Evolutionary conservation across 108 stramenopile species (phyloP).

Genomic region (Cylindrotheca fusiformis): DNA sequence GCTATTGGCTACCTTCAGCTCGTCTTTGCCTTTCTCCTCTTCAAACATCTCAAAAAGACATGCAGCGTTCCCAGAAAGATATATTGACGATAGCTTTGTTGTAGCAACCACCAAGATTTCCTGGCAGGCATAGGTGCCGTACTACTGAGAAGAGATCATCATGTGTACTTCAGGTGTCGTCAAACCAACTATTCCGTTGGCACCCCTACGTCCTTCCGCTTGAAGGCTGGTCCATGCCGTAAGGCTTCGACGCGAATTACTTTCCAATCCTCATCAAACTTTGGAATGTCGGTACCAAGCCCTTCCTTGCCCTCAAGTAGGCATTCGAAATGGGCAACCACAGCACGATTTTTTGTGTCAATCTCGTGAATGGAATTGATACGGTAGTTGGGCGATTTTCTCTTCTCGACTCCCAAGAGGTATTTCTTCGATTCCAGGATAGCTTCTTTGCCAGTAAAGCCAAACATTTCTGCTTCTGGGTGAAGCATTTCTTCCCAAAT

Average conservation of each 20-base stretch:
- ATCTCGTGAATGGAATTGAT: neutral
- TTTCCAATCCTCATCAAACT: neutral
- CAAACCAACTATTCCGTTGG: too few relatives aligned
- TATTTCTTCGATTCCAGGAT: neutral
- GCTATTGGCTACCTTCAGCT: too few relatives aligned
- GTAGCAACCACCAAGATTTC: too few relatives aligned
- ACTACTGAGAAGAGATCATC: too few relatives aligned
- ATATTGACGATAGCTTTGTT: too few relatives aligned
- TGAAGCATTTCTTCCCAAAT: neutral
- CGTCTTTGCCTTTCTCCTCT: too few relatives aligned
- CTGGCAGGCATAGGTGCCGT: too few relatives aligned
- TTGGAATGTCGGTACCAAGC: neutral
- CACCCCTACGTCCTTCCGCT: neutral
- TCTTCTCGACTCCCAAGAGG: neutral
- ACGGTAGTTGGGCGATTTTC: neutral
- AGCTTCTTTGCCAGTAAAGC: neutral
- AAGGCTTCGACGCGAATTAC: neutral
- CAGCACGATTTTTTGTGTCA: neutral
- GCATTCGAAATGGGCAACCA: neutral
- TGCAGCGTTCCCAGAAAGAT: too few relatives aligned
- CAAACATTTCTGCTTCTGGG: neutral
- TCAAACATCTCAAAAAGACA: too few relatives aligned
- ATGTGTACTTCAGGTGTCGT: too few relatives aligned
- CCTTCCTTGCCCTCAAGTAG: neutral
- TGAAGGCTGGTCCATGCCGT: neutral